Conservation (phyloP, 2,329 filamentous ascomycete genomes). For the Neofusicoccum laricinum region DNA sequence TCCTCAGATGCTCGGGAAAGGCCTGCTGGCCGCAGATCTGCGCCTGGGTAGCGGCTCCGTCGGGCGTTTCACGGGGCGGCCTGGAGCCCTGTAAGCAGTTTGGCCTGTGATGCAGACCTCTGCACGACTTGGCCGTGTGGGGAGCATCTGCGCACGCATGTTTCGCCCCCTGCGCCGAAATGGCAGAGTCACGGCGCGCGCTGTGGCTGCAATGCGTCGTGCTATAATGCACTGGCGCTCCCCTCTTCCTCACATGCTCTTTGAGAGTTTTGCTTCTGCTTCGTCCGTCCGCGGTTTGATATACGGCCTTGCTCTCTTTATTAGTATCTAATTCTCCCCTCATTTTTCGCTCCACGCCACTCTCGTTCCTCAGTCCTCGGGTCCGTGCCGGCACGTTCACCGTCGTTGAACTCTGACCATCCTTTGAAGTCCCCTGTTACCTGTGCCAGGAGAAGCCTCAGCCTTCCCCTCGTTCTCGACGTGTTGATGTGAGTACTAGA, state of each 20-base stretch:
- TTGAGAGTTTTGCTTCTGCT: not conserved
- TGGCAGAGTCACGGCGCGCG: not conserved
- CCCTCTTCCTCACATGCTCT: not conserved
- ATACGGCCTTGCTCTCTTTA: not conserved
- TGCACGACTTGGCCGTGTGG: not conserved
- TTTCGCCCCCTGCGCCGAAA: constrained; percentile 13
- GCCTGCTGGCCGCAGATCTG: not conserved
- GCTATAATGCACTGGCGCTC: constrained; percentile 1
- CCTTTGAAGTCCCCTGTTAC: not conserved
- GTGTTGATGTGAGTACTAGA: constrained; percentile 12
- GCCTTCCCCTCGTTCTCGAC: not conserved
- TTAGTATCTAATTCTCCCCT: constrained; percentile 3
- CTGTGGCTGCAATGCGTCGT: not conserved
- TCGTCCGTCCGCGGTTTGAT: not conserved
- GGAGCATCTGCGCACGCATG: not conserved
- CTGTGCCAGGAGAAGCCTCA: not conserved
- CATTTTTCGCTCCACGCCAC: not conserved
- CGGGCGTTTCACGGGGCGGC: constrained; percentile 5
- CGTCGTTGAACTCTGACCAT: not conserved
- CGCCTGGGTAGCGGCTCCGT: not conserved
- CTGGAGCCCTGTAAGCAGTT: not conserved
- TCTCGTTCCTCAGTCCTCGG: not conserved
- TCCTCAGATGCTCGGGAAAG: not conserved
- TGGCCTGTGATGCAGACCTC: not conserved
- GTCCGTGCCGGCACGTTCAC: constrained; percentile 10